Percentiles rank a stretch among this genome's conserved stretches.
phyloP scores from a whole-genome alignment of 2,329 filamentous ascomycete species.

The Aspergillus cejpii region DNA sequence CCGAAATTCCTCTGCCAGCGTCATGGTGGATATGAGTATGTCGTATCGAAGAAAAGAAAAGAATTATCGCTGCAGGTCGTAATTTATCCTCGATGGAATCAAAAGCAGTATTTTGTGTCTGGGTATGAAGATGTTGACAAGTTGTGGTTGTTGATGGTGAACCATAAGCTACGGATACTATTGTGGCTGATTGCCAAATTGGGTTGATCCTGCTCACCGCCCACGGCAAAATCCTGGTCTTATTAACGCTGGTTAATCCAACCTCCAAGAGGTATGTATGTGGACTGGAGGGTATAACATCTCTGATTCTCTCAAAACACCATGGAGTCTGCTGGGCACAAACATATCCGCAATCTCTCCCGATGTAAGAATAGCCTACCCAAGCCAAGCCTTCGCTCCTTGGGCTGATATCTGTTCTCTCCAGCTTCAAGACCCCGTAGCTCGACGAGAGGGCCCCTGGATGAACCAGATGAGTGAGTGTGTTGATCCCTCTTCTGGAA shows the following conservation, averaged over 20 bases:
- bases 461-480: slow-evolving; percentile 62
- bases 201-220: slow-evolving; percentile 20
- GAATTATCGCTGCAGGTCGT: neutral
- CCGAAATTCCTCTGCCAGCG: slow-evolving; percentile 56
- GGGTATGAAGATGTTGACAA: neutral
- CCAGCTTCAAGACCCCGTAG: slow-evolving; percentile 39
- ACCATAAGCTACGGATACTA: neutral
- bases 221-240: slow-evolving; percentile 15
- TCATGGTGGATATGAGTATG: slow-evolving; percentile 41
- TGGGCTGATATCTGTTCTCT: slow-evolving; percentile 7
- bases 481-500: neutral
- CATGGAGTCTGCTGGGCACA: slow-evolving; percentile 12
- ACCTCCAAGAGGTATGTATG: no score
- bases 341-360: slow-evolving; percentile 34
- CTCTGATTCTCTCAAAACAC: neutral
- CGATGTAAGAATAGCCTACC: slow-evolving; percentile 27
- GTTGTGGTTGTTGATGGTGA: neutral
- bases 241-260: neutral
- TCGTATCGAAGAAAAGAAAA: neutral
- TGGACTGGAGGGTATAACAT: no score
- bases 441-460: slow-evolving; percentile 70
- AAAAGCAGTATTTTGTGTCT: neutral
- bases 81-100: neutral
- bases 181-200: slow-evolving; percentile 16
- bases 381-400: neutral